Conservation (phyloP, 202 grass and related monocot species). For the Schoenoplectus triqueter region DNA sequence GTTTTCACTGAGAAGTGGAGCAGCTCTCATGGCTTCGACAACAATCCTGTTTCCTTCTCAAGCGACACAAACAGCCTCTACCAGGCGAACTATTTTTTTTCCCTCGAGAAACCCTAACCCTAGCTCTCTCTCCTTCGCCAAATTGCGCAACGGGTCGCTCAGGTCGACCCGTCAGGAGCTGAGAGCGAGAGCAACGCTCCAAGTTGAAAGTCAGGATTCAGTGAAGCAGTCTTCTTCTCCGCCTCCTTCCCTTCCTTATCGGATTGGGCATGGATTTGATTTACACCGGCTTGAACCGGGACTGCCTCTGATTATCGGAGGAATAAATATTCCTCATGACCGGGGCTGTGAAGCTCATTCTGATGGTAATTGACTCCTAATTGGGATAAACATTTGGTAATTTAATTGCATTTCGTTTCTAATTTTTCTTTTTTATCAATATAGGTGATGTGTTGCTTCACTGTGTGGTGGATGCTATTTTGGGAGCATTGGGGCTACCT, state of each 20-base stretch:
- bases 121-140: slow-evolving; percentile 16
- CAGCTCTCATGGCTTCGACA: slow-evolving; percentile 67
- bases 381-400: background rate
- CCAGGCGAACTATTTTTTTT: background rate
- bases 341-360: slow-evolving; percentile 96
- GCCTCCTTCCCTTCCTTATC: slow-evolving; percentile 78
- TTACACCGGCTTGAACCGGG: slow-evolving; percentile 93
- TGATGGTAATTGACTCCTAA: slow-evolving; percentile 58
- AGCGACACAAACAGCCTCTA: slow-evolving; percentile 38
- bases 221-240: slow-evolving; percentile 48
- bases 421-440: slow-evolving; percentile 10
- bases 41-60: slow-evolving; percentile 64
- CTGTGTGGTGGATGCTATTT: slow-evolving; percentile 98
- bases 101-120: slow-evolving; percentile 2
- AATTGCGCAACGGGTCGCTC: slow-evolving; percentile 17
- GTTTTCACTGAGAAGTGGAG: slow-evolving; percentile 11
- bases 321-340: slow-evolving; percentile 89
- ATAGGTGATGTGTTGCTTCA: slow-evolving; percentile 97
- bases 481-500: slow-evolving; percentile 87
- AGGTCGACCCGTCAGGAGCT: slow-evolving; percentile 41
- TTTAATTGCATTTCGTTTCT: slow-evolving; percentile 18
- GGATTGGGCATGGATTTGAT: slow-evolving; percentile 94
- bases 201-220: slow-evolving; percentile 66
- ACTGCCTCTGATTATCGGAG: slow-evolving; percentile 92
- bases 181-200: slow-evolving; percentile 50